Evolutionary conservation across 768 basidiomycete species (phyloP).

Genomic region (Multifurca ochricompacta): DNA sequence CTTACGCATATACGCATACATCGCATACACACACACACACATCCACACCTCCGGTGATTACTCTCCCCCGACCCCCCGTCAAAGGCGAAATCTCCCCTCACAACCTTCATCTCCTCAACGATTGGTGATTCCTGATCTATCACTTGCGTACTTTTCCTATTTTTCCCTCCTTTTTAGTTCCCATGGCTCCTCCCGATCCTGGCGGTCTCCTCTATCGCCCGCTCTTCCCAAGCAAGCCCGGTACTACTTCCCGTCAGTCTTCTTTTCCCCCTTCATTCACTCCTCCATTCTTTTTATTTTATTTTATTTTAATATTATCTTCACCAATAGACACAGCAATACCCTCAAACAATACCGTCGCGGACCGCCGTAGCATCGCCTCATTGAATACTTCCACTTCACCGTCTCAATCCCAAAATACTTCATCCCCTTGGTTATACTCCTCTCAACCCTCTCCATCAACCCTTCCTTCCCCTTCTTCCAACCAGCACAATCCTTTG

Average conservation of each 20-base stretch:
- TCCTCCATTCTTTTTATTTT: neutral
- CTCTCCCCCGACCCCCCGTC: neutral
- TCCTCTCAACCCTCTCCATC: slow-evolving; percentile 3
- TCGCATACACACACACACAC: neutral
- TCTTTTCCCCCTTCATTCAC: neutral
- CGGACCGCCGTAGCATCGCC: slow-evolving; percentile 8
- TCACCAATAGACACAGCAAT: neutral
- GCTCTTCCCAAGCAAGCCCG: neutral
- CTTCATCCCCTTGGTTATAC: neutral
- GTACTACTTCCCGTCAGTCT: neutral
- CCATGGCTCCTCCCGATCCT: slow-evolving; percentile 2
- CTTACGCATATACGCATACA: too few species aligned
- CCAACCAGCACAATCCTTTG: neutral
- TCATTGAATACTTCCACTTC: neutral
- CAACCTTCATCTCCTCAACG: neutral
- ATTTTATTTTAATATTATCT: neutral
- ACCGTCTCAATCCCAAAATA: neutral
- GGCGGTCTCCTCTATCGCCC: neutral
- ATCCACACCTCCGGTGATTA: slow-evolving; percentile 7
- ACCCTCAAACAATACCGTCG: neutral
- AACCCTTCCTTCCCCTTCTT: neutral
- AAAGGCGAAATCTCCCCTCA: neutral
- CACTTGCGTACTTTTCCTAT: neutral
- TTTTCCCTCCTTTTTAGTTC: neutral
- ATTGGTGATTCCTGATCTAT: neutral